A percentile compares a stretch with the other conserved stretches of the same genome.
Evolutionary conservation across 805 yeast genomes (phyloP).

Genomic region (Lipomyces anomalus): DNA sequence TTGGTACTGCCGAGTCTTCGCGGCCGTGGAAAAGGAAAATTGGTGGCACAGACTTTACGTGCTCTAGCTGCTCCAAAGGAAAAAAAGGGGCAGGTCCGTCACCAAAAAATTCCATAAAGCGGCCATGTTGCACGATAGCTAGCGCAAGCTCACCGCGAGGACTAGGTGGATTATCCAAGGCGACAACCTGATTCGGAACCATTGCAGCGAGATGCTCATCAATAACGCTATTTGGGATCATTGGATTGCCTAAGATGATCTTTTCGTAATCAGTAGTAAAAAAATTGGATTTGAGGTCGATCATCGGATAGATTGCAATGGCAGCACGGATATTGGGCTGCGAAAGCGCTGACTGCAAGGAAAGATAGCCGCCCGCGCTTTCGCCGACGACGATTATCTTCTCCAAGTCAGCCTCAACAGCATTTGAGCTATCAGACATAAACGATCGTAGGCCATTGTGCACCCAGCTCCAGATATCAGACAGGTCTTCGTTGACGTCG

Average conservation of each 20-base stretch:
- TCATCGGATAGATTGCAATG: constrained; percentile 4
- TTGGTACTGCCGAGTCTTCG: constrained; percentile 12
- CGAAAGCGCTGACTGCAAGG: constrained; percentile 1
- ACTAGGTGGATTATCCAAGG: constrained; percentile 2
- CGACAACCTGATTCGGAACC: not conserved
- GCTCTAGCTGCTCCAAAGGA: constrained; percentile 9
- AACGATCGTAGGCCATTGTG: not conserved
- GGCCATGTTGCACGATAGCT: constrained; percentile 13
- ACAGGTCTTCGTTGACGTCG: not conserved
- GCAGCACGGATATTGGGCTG: constrained; percentile 1
- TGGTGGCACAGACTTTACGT: constrained; percentile 7
- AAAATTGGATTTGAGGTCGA: constrained; percentile 5
- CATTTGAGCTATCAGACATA: not conserved
- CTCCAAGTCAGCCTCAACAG: not conserved
- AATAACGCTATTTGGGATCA: constrained; percentile 4
- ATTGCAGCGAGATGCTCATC: constrained; percentile 4
- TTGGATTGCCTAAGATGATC: constrained; percentile 6
- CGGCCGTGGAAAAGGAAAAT: constrained; percentile 10
- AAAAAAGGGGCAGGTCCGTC: constrained; percentile 4
- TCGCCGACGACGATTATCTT: constrained; percentile 2
- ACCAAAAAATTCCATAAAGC: constrained; percentile 7
- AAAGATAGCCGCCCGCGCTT: constrained; percentile 6
- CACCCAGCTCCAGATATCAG: constrained; percentile 5
- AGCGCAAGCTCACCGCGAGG: constrained; percentile 7
- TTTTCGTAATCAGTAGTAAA: constrained; percentile 9